Evolutionary conservation across 2,329 filamentous ascomycete species (phyloP), one percentile per base, ranked within the genome.

Genomic region (Diaporthe australafricana): DNA sequence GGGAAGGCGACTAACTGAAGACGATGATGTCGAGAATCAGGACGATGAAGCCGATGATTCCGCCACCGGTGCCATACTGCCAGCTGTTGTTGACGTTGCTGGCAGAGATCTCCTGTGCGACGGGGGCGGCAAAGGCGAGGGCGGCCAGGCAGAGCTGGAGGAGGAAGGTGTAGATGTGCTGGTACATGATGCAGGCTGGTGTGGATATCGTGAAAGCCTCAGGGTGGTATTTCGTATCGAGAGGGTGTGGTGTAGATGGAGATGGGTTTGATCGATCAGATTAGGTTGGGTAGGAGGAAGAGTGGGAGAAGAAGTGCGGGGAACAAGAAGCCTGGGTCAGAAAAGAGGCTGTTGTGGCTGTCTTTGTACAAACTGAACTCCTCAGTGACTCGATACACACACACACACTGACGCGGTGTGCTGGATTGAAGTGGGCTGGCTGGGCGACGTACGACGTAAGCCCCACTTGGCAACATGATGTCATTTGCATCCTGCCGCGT

Each of bases 1-100:
- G 9, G 3, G 14, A 12, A 3, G 11, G 3, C 4, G 14, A 84
- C 89, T 35, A 84, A 92, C 90, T 85, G 78, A 87, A 90, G 48
- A 90, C 88, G 42, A 92, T 86, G 48, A 92, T 87, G 75, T 92
- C 90, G 9, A 92, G 82, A 17, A 92, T 80, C 32, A 92, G 79
- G 5, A 92, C 83, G 69, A 91, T 87, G 76, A 92, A 88, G 1
- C 90, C 90, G 8, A 91, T 60, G 45, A 91, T 84, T 1, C 90
- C 90, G 20, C 90, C 90, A 32, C 90, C 89, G 2, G 87, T 88
- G 50, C 89, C 89, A 60, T 89, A 90, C 70, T 89, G 86, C 87
- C 87, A 89, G 12, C 86, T 80, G 75, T 86, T 83, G 40, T 79
- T 80, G 53, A 75, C 78, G 25, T 79, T 81, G 9, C 82, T 79